These are phyloP conservation scores for Suillus decipiens DNA, from an alignment of 768 basidiomycete genomes.

Conservation along the genomic window DNA sequence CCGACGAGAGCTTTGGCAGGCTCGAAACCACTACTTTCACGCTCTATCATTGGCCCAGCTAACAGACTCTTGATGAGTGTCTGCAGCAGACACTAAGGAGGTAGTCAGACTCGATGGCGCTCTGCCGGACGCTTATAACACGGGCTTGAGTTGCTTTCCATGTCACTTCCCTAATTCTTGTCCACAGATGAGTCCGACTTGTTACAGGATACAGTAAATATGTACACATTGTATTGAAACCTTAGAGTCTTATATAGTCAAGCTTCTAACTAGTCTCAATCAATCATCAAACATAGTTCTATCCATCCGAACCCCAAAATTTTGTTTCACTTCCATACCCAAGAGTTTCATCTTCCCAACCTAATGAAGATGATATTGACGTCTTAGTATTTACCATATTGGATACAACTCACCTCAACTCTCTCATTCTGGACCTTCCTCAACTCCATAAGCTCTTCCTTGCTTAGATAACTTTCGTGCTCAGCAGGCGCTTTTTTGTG, in stretches of 20 bases:
- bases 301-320: slow-evolving; percentile 88
- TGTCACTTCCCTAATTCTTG: too few relatives aligned
- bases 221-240: background rate
- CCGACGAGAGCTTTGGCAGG: too few relatives aligned
- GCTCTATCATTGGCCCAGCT: too few relatives aligned
- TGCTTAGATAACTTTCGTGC: slow-evolving; percentile 72
- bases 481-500: slow-evolving; percentile 71
- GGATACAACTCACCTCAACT: slow-evolving; percentile 55
- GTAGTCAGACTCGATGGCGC: too few relatives aligned
- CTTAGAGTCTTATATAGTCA: background rate
- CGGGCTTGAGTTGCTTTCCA: too few relatives aligned
- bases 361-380: slow-evolving; percentile 33
- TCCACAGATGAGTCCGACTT: background rate
- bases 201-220: background rate
- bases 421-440: slow-evolving; percentile 85
- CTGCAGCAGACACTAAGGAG: too few relatives aligned
- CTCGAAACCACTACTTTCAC: too few relatives aligned
- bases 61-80: too few relatives aligned
- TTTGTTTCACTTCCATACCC: slow-evolving; percentile 87
- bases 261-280: background rate
- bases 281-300: slow-evolving; percentile 57
- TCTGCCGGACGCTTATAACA: too few relatives aligned
- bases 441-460: slow-evolving; percentile 80
- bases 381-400: slow-evolving; percentile 4
- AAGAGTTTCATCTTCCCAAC: slow-evolving; percentile 81